Percentiles rank a stretch among this genome's conserved stretches.
phyloP scores from a whole-genome alignment of 192 early-diverging fungal genomes.

The Cetraspora pellucida region DNA sequence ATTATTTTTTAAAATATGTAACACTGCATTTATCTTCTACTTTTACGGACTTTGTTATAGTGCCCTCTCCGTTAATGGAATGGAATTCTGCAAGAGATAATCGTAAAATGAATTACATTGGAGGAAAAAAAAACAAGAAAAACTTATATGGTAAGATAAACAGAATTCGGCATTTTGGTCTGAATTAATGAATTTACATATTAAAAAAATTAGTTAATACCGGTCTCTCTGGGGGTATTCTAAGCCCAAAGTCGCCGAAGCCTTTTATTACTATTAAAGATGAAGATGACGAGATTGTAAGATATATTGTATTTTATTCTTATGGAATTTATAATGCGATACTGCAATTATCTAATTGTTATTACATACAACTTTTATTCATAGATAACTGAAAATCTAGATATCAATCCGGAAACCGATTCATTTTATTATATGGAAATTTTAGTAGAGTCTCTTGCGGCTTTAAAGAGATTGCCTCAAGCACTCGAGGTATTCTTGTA shows the following conservation, averaged over 20 bases:
- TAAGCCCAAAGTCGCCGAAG: constrained; percentile 27
- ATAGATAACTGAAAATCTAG: constrained; percentile 60
- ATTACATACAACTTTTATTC: constrained; percentile 1
- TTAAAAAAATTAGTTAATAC: constrained; percentile 19
- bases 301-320: no score
- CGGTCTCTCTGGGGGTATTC: neutral
- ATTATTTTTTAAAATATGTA: neutral
- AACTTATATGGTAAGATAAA: constrained; percentile 42
- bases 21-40: neutral
- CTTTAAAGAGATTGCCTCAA: constrained; percentile 57
- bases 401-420: constrained; percentile 74
- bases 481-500: constrained; percentile 47
- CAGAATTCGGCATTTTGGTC: neutral
- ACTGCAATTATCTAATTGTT: neutral
- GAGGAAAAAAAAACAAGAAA: constrained; percentile 36
- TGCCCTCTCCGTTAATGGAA: constrained; percentile 24
- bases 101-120: neutral
- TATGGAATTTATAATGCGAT: neutral
- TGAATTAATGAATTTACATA: neutral
- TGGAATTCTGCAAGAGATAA: constrained; percentile 21
- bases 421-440: constrained; percentile 79
- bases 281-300: constrained; percentile 55
- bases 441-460: constrained; percentile 67
- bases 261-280: neutral
- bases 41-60: neutral